phyloP scores from a whole-genome alignment of 768 basidiomycete species.

The Pisolithus marmoratus region DNA sequence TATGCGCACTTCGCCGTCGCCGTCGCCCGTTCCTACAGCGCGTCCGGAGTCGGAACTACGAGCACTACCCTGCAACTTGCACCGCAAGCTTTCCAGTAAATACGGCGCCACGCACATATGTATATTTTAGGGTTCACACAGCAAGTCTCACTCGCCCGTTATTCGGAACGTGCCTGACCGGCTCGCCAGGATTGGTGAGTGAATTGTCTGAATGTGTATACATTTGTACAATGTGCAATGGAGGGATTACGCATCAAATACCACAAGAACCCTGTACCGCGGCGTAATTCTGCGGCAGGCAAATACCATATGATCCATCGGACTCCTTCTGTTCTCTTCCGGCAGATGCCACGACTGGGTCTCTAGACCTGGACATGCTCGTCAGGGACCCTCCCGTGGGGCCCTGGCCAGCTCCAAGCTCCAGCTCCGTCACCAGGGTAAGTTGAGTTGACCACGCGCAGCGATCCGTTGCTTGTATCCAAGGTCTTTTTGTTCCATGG shows the following conservation, averaged over 20 bases:
- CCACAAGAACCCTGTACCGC: not conserved
- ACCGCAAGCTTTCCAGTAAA: not conserved
- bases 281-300: not conserved
- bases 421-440: not conserved
- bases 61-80: not conserved
- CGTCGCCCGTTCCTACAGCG: not conserved
- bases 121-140: slow-evolving; percentile 1
- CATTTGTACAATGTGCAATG: not conserved
- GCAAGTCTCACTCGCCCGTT: not conserved
- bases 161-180: not conserved
- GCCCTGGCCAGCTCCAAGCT: not conserved
- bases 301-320: not conserved
- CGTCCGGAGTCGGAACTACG: not conserved
- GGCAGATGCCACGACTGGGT: not conserved
- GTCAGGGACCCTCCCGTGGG: not conserved
- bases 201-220: too few species aligned
- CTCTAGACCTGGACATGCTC: not conserved
- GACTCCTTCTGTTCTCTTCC: not conserved
- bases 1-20: not conserved
- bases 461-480: not conserved
- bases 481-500: not conserved
- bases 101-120: not conserved
- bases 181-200: not conserved
- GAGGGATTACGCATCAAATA: too few species aligned
- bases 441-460: not conserved